Base-by-base conservation (phyloP, 2,329 filamentous ascomycete species). In the Escovopsis weberi region DNA sequence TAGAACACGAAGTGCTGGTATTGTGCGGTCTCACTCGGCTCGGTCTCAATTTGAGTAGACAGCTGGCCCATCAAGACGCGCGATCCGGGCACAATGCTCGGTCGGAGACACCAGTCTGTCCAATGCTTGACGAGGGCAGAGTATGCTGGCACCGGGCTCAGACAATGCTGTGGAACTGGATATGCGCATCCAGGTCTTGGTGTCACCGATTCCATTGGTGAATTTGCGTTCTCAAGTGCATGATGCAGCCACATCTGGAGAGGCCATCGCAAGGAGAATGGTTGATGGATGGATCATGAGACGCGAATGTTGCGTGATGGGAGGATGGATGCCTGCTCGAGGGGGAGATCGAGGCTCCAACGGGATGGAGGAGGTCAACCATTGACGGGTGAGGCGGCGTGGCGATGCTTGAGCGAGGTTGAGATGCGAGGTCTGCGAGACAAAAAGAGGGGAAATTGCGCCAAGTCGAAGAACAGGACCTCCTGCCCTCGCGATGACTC, bases 241-340 rank as follows among this genome's bases (percentile, higher is more conserved):
- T 30, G 10, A 35, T 43, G 41, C 41, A 43, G 41, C 44, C 43
- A 44, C 43, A 35, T 41, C 39, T 41, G 38, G 36, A 23, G 35
- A 41, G 26, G 12, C 37, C 33, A 28, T 37, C 42, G 37, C 28
- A 15, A 15, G 15, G 15, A 15, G 15, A 15, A 15, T 15, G 15
- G 15, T 11, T 40, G 33, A 37, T 34, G 42, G 38, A 37, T 41
- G 38, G 33, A 41, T 40, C 34, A 37, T 38, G 26, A 44, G 26
- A 40, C 42, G 28, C 18, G 37, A 44, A 26, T 30, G 42, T 34
- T 34, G 42, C 38, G 40, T 28, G 15, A 15, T 15, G 15, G 18
- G 34, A 33, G 19, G 38, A 15, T 33, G 35, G 41, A 12, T 3
- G 26, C 35, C 30, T 42, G 41, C 36, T 37, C 26, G n/a, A 33